Conservation (phyloP, 2,329 filamentous ascomycete genomes). For the Lachnellula hyalina region DNA sequence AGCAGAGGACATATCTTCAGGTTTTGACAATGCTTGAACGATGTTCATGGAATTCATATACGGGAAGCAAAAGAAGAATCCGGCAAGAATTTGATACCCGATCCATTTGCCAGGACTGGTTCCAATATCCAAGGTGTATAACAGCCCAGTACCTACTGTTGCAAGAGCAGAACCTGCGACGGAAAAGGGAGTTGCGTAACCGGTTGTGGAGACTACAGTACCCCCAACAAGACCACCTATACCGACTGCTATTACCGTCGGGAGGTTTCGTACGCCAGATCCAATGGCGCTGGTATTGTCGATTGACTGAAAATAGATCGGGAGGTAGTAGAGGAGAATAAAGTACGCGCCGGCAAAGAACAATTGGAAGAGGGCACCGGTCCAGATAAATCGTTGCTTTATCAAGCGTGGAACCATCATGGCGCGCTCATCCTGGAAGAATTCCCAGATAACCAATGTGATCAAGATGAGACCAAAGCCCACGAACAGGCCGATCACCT, state of each 20-base stretch:
- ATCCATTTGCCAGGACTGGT: conserved; percentile 12
- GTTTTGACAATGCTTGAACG: conserved; percentile 29
- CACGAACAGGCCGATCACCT: conserved; percentile 20
- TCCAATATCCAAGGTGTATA: conserved; percentile 27
- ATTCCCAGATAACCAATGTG: conserved; percentile 19
- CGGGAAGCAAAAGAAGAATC: conserved; percentile 5
- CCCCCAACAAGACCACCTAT: conserved; percentile 32
- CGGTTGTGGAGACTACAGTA: conserved; percentile 35
- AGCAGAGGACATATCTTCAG: conserved; percentile 6
- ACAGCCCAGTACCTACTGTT: conserved; percentile 29
- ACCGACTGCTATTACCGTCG: conserved; percentile 30
- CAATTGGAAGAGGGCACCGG: conserved; percentile 2
- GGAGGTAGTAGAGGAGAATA: conserved; percentile 37
- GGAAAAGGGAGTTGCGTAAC: conserved; percentile 12
- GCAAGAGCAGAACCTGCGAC: conserved; percentile 26
- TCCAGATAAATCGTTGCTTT: conserved; percentile 15
- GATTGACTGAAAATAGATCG: conserved; percentile 44
- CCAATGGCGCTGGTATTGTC: conserved; percentile 29
- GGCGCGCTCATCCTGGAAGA: conserved; percentile 19
- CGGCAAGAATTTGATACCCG: conserved; percentile 17
- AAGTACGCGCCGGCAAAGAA: conserved; percentile 2
- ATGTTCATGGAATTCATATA: conserved; percentile 38
- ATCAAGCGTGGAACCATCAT: conserved; percentile 18
- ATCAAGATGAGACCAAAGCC: conserved; percentile 12
- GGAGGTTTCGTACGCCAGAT: conserved; percentile 28